These are phyloP conservation scores for Chlorencoelia australis DNA, from an alignment of 2,329 filamentous ascomycete species.

Conservation along the genomic window DNA sequence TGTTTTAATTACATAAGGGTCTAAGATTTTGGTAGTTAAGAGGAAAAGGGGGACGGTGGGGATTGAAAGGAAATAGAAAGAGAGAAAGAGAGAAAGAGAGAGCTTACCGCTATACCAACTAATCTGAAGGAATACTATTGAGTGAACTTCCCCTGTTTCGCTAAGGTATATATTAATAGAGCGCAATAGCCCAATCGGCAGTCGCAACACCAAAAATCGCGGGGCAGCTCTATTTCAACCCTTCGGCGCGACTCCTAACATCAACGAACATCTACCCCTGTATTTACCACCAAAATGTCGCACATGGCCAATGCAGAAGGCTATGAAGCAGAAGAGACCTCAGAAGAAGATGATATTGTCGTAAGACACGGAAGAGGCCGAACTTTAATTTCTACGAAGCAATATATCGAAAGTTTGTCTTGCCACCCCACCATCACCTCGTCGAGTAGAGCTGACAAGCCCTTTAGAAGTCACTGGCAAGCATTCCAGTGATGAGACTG, in stretches of 20 bases:
- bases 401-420: slow-evolving; percentile 21
- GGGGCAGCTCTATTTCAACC: slow-evolving; percentile 1
- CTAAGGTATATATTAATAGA: background rate
- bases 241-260: background rate
- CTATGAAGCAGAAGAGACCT: slow-evolving; percentile 11
- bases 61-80: too few species aligned
- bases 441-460: slow-evolving; percentile 6
- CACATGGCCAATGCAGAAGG: slow-evolving; percentile 9
- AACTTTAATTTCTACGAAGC: slow-evolving; percentile 11
- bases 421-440: background rate
- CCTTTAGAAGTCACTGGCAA: slow-evolving; percentile 15
- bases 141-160: background rate
- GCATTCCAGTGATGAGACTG: slow-evolving; percentile 10
- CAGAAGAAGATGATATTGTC: slow-evolving; percentile 13
- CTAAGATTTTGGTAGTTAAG: too few species aligned
- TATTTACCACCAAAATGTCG: slow-evolving; percentile 5
- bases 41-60: too few species aligned
- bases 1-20: too few species aligned
- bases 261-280: background rate
- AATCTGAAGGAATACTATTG: background rate
- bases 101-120: slow-evolving; percentile 2
- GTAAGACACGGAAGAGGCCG: slow-evolving; percentile 1
- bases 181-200: background rate
- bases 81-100: too few species aligned
- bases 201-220: background rate